A percentile compares a stretch with the other conserved stretches of the same genome.
These are phyloP conservation scores for Hanseniaspora clermontiae DNA, from an alignment of 805 yeast species.

Conservation along the genomic window DNA sequence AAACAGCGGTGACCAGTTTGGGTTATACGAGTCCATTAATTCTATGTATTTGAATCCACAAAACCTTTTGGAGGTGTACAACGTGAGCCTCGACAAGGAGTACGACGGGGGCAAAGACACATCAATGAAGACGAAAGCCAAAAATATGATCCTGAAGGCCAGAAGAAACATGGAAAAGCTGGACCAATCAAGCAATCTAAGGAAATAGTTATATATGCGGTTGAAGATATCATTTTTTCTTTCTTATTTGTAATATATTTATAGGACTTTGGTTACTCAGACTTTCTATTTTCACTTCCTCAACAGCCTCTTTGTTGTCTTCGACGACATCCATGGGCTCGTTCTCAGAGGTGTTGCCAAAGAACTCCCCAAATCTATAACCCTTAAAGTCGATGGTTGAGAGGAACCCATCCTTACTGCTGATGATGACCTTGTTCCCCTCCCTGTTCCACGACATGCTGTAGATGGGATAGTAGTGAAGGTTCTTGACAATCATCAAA, in stretches of 20 bases:
- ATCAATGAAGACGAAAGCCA: slow-evolving; percentile 23
- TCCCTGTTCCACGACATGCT: slow-evolving; percentile 76
- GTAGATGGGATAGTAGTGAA: slow-evolving; percentile 81
- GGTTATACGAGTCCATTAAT: slow-evolving; percentile 18
- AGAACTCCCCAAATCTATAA: neutral
- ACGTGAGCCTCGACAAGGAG: slow-evolving; percentile 20
- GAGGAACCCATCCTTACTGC: slow-evolving; percentile 90
- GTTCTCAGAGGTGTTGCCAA: neutral
- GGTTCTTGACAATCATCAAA: slow-evolving; percentile 57
- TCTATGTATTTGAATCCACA: slow-evolving; percentile 25
- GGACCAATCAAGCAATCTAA: slow-evolving; percentile 1
- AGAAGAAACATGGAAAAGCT: slow-evolving; percentile 40
- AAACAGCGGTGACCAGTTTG: neutral
- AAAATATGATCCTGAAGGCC: slow-evolving; percentile 44
- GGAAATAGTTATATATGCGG: slow-evolving; percentile 1
- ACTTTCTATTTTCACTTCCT: neutral
- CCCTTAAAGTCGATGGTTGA: slow-evolving; percentile 31
- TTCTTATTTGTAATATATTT: slow-evolving; percentile 16
- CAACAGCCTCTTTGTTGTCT: neutral
- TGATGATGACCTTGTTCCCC: slow-evolving; percentile 55
- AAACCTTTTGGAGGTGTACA: slow-evolving; percentile 22
- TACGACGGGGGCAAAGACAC: slow-evolving; percentile 16
- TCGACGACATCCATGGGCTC: neutral
- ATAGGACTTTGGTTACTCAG: slow-evolving; percentile 5
- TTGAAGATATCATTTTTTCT: slow-evolving; percentile 9